Evolutionary conservation across 2,329 filamentous ascomycete species (phyloP).

Genomic region (Beauveria australis): DNA sequence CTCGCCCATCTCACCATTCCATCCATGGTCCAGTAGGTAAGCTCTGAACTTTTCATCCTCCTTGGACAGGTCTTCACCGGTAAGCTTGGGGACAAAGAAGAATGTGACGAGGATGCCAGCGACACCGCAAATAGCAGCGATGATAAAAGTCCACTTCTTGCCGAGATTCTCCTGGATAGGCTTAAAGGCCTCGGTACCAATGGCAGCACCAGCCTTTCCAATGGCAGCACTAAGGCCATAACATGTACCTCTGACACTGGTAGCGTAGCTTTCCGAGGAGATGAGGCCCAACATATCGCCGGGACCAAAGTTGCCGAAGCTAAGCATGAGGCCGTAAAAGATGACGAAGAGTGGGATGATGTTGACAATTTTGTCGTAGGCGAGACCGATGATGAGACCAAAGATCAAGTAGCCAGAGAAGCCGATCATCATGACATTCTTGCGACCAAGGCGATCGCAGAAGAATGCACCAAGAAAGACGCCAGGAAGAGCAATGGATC

Average conservation of each 20-base stretch:
- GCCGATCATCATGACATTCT: slow-evolving; percentile 42
- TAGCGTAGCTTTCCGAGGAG: slow-evolving; percentile 42
- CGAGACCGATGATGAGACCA: slow-evolving; percentile 41
- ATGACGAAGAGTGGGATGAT: slow-evolving; percentile 43
- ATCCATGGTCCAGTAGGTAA: slow-evolving; percentile 36
- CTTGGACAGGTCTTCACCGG: slow-evolving; percentile 33
- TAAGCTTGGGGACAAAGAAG: slow-evolving; percentile 38
- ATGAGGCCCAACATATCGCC: slow-evolving; percentile 43
- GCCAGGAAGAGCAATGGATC: slow-evolving; percentile 36
- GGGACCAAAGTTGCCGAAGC: slow-evolving; percentile 40
- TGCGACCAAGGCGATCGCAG: slow-evolving; percentile 39
- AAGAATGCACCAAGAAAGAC: slow-evolving; percentile 41
- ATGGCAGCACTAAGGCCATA: slow-evolving; percentile 43
- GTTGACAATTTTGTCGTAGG: slow-evolving; percentile 38
- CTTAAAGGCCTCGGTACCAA: slow-evolving; percentile 43
- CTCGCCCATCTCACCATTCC: slow-evolving; percentile 36
- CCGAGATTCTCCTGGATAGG: slow-evolving; percentile 37
- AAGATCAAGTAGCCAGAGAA: slow-evolving; percentile 43
- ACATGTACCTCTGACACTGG: slow-evolving; percentile 41
- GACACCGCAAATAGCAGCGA: slow-evolving; percentile 42
- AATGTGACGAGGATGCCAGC: slow-evolving; percentile 38
- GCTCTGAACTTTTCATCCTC: slow-evolving; percentile 36
- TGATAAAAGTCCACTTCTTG: slow-evolving; percentile 43
- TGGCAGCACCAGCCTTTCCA: slow-evolving; percentile 42
- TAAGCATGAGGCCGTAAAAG: slow-evolving; percentile 44